These are phyloP conservation scores for Suillus alpinus DNA, from an alignment of 768 basidiomycete genomes.

Conservation along the genomic window DNA sequence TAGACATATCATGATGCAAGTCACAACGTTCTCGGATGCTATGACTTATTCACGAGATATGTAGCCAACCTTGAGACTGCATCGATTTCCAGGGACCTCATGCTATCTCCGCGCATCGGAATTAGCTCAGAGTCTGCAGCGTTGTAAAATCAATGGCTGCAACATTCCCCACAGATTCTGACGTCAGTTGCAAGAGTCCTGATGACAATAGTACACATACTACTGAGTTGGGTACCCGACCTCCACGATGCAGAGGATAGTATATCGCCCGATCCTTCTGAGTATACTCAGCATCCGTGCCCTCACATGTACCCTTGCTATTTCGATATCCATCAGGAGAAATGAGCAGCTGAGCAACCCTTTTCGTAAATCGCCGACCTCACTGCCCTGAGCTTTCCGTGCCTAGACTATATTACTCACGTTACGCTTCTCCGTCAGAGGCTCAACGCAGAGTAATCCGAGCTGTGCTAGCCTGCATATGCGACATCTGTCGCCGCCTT, in stretches of 20 bases:
- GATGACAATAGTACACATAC: slow-evolving; percentile 1
- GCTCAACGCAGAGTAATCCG: slow-evolving; percentile 28
- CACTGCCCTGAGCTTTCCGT: slow-evolving; percentile 5
- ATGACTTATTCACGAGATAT: neutral
- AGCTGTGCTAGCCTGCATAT: slow-evolving; percentile 33
- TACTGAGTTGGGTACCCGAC: neutral
- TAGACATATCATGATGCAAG: neutral
- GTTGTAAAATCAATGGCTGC: slow-evolving; percentile 48
- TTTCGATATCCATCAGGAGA: slow-evolving; percentile 47
- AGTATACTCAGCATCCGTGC: slow-evolving; percentile 20
- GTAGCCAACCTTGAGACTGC: neutral
- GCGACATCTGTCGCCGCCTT: slow-evolving; percentile 20
- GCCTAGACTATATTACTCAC: slow-evolving; percentile 5
- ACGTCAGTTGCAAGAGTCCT: slow-evolving; percentile 12
- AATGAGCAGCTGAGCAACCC: slow-evolving; percentile 36
- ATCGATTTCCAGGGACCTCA: slow-evolving; percentile 52
- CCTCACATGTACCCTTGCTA: slow-evolving; percentile 56
- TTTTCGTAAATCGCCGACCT: slow-evolving; percentile 6
- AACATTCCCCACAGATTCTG: slow-evolving; percentile 26
- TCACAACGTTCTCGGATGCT: neutral
- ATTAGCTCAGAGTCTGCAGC: slow-evolving; percentile 34
- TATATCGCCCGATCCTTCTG: too few relatives aligned
- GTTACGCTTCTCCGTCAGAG: neutral
- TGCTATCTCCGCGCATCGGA: slow-evolving; percentile 60
- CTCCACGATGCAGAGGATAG: neutral